phyloP scores from a whole-genome alignment of 257 asterid species.

The Salvia hispanica region DNA sequence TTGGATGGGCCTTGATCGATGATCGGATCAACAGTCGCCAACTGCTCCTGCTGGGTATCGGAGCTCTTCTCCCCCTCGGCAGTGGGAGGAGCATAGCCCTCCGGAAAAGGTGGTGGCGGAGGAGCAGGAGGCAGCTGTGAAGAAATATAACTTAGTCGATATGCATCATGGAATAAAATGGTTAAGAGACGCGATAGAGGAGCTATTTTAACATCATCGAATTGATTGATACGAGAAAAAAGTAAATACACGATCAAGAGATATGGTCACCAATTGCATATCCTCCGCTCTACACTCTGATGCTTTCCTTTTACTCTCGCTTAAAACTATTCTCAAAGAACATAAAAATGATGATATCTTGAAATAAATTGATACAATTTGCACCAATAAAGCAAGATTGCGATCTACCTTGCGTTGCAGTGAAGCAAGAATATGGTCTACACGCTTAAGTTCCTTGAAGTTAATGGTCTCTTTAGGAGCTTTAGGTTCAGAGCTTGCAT shows the following conservation, averaged over 20 bases:
- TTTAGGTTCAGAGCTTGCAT: slow-evolving; percentile 56
- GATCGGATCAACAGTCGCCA: slow-evolving; percentile 71
- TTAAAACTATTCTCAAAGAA: not conserved
- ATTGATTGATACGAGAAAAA: slow-evolving; percentile 1
- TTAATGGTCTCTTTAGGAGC: slow-evolving; percentile 72
- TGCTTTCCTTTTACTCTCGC: not conserved
- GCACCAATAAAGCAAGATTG: slow-evolving; percentile 17
- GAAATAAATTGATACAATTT: not conserved
- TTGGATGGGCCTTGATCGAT: slow-evolving; percentile 94
- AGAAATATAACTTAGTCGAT: not conserved
- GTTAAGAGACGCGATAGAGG: not conserved
- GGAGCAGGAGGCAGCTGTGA: slow-evolving; percentile 84
- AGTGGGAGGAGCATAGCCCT: slow-evolving; percentile 66
- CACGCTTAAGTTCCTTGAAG: slow-evolving; percentile 82
- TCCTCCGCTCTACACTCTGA: too few relatives aligned
- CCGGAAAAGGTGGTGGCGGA: slow-evolving; percentile 86
- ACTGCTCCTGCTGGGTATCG: slow-evolving; percentile 61
- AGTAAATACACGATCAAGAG: slow-evolving; percentile 2
- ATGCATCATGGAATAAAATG: too few relatives aligned
- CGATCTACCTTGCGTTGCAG: slow-evolving; percentile 81
- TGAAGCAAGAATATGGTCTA: slow-evolving; percentile 85
- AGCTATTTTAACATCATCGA: too few relatives aligned
- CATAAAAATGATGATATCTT: slow-evolving; percentile 1
- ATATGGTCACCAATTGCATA: slow-evolving; percentile 3
- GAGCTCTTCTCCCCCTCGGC: slow-evolving; percentile 67